Conservation (phyloP, 192 early-diverging fungal species). For the Gonapodya prolifera region DNA sequence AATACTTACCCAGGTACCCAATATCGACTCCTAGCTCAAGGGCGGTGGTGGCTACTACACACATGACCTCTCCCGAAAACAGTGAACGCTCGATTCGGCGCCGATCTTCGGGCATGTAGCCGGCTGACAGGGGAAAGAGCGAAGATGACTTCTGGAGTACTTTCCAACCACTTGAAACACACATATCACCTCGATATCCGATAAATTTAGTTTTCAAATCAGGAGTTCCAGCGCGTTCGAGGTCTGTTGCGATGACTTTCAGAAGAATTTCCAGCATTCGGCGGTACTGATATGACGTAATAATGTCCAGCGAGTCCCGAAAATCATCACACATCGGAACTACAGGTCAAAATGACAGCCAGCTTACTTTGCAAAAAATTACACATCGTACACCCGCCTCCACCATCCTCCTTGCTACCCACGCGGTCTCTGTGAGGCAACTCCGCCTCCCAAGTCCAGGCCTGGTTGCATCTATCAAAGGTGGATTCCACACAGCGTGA, state of each 20-base stretch:
- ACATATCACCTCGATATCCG: slow-evolving; percentile 33
- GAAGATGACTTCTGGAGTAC: background rate
- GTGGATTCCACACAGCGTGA: slow-evolving; percentile 33
- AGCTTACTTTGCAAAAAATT: slow-evolving; percentile 33
- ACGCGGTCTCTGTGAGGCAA: slow-evolving; percentile 12
- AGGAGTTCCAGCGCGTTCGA: background rate
- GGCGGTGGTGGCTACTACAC: slow-evolving; percentile 63
- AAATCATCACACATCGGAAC: too few relatives aligned
- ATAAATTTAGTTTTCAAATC: background rate
- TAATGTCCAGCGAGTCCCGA: too few relatives aligned
- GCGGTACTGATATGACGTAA: too few relatives aligned
- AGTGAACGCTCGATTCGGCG: slow-evolving; percentile 53
- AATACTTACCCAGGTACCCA: slow-evolving; percentile 24
- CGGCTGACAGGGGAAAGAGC: slow-evolving; percentile 22
- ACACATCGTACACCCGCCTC: slow-evolving; percentile 24
- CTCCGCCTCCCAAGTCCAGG: background rate
- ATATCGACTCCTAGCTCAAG: slow-evolving; percentile 77
- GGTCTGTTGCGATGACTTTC: background rate
- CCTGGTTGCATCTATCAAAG: background rate
- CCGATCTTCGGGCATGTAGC: slow-evolving; percentile 55
- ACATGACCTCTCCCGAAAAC: slow-evolving; percentile 47
- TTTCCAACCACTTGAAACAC: background rate
- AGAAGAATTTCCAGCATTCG: background rate
- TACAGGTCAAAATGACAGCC: too few relatives aligned
- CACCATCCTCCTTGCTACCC: slow-evolving; percentile 23